Evolutionary conservation across 2,329 filamentous ascomycete genomes (phyloP).

Genomic region (Pestalotiopsis sp.): DNA sequence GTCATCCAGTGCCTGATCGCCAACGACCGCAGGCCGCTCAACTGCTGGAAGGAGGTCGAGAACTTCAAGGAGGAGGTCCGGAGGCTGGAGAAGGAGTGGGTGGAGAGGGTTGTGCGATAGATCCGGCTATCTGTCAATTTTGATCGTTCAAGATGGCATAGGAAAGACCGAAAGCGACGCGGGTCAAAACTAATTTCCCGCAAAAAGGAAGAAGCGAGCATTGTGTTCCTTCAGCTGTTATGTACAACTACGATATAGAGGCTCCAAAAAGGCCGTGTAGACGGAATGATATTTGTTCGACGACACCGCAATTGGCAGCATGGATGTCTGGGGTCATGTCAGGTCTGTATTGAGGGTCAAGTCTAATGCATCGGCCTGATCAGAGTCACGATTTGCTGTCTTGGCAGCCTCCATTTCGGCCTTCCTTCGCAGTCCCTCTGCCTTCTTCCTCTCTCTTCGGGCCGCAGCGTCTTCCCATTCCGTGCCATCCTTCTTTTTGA

Average conservation of each 20-base stretch:
- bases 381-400: conserved; percentile 17
- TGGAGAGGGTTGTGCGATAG: conserved; percentile 71
- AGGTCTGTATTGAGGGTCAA: conserved; percentile 25
- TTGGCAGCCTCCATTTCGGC: conserved; percentile 38
- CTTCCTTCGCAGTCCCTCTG: conserved; percentile 59
- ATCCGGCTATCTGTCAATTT: not conserved
- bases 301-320: not conserved
- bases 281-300: conserved; percentile 15
- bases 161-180: not conserved
- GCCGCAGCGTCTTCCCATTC: conserved; percentile 58
- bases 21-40: conserved; percentile 84
- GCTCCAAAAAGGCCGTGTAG: conserved; percentile 27
- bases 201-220: not conserved
- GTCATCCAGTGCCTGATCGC: conserved; percentile 80
- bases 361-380: conserved; percentile 20
- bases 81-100: conserved; percentile 83
- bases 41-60: conserved; percentile 95
- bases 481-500: conserved; percentile 36
- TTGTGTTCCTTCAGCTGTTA: conserved; percentile 15
- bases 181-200: not conserved
- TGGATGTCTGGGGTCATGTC: conserved; percentile 19
- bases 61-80: conserved; percentile 88
- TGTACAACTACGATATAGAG: conserved; percentile 35
- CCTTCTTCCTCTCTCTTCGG: conserved; percentile 57
- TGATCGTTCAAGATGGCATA: not conserved